Evolutionary conservation across 164 flowering plant species (phyloP).

Genomic region (Pachysandra terminalis): DNA sequence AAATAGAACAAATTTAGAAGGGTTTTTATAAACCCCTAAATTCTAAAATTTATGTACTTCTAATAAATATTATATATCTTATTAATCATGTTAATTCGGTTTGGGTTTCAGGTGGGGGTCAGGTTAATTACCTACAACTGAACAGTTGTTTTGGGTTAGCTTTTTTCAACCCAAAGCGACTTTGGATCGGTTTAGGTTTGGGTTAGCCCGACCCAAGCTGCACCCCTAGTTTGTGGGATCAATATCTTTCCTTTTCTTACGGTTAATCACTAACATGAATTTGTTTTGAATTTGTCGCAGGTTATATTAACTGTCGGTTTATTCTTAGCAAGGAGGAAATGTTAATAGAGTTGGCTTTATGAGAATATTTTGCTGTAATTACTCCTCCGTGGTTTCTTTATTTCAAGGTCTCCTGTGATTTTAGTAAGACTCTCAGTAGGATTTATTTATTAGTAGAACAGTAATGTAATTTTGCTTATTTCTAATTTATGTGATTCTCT

Average conservation of each 20-base stretch:
- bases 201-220: not conserved
- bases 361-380: not conserved
- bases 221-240: not conserved
- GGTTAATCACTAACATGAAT: not conserved
- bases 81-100: too few relatives aligned
- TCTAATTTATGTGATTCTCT: too few relatives aligned
- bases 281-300: slow-evolving; percentile 20
- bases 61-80: too few relatives aligned
- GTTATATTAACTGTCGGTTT: slow-evolving; percentile 41
- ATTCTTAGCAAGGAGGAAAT: slow-evolving; percentile 22
- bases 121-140: too few relatives aligned
- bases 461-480: too few relatives aligned
- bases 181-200: not conserved
- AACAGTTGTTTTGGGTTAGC: too few relatives aligned
- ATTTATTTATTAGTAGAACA: slow-evolving; percentile 4
- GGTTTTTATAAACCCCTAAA: too few relatives aligned
- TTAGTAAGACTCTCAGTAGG: not conserved
- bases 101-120: too few relatives aligned
- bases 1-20: too few relatives aligned
- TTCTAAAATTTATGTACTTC: too few relatives aligned
- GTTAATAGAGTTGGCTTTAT: not conserved
- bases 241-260: not conserved
- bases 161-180: too few relatives aligned
- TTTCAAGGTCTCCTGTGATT: not conserved
- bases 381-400: not conserved